Evolutionary conservation across 495 filamentous ascomycete genomes (phyloP).

Genomic region (Penicillium odoratum): DNA sequence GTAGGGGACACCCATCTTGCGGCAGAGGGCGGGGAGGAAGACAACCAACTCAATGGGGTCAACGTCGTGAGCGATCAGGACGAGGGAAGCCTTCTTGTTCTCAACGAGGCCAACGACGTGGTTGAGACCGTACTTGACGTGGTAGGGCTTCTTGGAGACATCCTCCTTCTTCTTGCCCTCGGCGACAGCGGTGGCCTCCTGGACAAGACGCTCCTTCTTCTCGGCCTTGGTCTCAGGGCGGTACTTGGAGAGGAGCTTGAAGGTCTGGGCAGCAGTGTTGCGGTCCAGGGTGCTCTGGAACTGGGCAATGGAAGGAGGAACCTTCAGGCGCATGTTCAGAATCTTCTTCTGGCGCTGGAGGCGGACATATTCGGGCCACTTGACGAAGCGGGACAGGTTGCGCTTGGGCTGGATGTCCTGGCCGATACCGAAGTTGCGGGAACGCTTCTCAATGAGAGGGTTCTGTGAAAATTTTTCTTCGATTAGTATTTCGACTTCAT

Average conservation of each 20-base stretch:
- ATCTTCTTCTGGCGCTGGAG: slow-evolving; percentile 99
- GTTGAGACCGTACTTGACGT: slow-evolving; percentile 99
- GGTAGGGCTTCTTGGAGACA: slow-evolving; percentile 98
- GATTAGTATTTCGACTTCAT: slow-evolving; percentile 21
- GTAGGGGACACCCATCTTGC: slow-evolving; percentile 99
- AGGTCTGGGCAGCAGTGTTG: slow-evolving; percentile 93
- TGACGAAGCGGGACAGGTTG: slow-evolving; percentile 98
- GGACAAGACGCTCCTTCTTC: slow-evolving; percentile 99
- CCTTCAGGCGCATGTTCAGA: slow-evolving; percentile 97
- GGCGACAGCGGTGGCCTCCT: slow-evolving; percentile 94
- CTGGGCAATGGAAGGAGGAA: slow-evolving; percentile 95
- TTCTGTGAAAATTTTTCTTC: slow-evolving; percentile 57
- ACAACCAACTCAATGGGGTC: slow-evolving; percentile 99
- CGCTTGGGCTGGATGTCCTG: slow-evolving; percentile 97
- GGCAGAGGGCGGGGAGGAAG: slow-evolving; percentile 98
- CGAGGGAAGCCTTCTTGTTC: slow-evolving; percentile 99
- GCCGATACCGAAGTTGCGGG: slow-evolving; percentile 98
- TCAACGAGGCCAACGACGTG: slow-evolving; percentile 99
- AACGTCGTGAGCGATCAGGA: slow-evolving; percentile 98
- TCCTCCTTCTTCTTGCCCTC: slow-evolving; percentile 99
- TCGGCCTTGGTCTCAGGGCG: slow-evolving; percentile 97
- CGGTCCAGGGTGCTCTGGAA: slow-evolving; percentile 97
- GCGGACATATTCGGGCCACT: slow-evolving; percentile 98
- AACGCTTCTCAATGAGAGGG: slow-evolving; percentile 97
- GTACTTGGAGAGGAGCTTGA: slow-evolving; percentile 99